Evolutionary conservation across 1,284 basidiomycete species (phyloP), one percentile per base, ranked within the genome.

Genomic region (Cutaneotrichosporon mucoides): DNA sequence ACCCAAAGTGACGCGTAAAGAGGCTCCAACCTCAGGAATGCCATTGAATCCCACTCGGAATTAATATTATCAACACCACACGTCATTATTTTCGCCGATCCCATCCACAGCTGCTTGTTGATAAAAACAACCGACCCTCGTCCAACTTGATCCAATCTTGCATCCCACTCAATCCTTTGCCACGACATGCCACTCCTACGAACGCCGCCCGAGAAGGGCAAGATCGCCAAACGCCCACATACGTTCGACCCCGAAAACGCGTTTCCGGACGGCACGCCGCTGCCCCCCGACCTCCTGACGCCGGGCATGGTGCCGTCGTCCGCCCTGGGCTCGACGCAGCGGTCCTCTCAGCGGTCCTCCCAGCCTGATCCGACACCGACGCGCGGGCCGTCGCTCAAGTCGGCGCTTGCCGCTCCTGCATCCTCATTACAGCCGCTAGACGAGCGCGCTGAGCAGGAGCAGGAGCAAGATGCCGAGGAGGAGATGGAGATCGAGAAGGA

Each of bases 161-260:
- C 49, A 47, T 12, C 35, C 13, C n/a, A 6, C 7, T 34, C 5
- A 12, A 37, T n/a, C 33, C 48, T 35, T 34, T 35, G 24, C 24
- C 24, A 24, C 54, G 64, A 41, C 40, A 73, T 73, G 72, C 69
- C 68, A 16, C 57, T 73, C 9, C 56, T 61, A 58, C 65, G 72
- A 10, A 73, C 72, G 24, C 72, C 72, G 4, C 72, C 70, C 1
- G 61, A 58, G 15, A 55, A 61, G 37, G 59, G 43, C 7, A 35
- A 51, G 2, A 34, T 42, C 7, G 12, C 3, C 41, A 37, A 43
- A 9, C 50, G 58, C 24, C 41, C 40, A 34, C 53, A 64, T 58
- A 56, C 57, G 10, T 60, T 62, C 47, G 42, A 60, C 43, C 44
- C 66, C 16, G 55, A 62, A 40, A 49, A 61, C 43, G 62, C 59